Evolutionary conservation across 352 stramenopile genomes (phyloP), one percentile per base, ranked within the genome.

Genomic region (Peronosclerospora sorghi): DNA sequence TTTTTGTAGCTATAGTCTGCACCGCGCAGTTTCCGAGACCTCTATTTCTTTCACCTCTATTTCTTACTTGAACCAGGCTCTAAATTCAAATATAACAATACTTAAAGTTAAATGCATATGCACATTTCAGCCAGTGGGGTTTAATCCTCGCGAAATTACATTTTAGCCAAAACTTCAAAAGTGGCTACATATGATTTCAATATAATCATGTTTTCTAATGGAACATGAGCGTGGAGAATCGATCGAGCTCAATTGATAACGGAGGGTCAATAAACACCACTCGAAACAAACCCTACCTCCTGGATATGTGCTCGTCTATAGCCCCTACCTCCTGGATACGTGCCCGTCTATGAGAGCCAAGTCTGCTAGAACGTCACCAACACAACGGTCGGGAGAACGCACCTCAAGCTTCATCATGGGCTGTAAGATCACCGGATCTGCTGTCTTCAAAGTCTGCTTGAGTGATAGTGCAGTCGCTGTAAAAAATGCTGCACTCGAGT

Each of bases 331-430:
- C 71, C 23, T 84, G 62, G 20, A 89, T 85, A 7, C 68, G 56
- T 2, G 70, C 74, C 28, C 76, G 76, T 40, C 76, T 70, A 36
- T 78, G 21, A 26, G 21, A 26, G 21, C 21, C 17, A 92, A 56
- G 37, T 92, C 79, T 6, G 72, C 72, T 5, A 89, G 62, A 24
- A 92, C 74, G 34, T 86, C 73, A 12, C 79, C 79, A 1, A 86
- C 59, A 30, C 54, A 80, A 9, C 61, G 64, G 28, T 86, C 68
- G 5, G 76, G 79, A 0, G 63, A 69, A 18, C 67, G 60, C 18
- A 89, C 70, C 14, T 85, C 63, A 17, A 92, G 65, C 54, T 74
- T 72, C 76, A 89, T 87, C 47, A 86, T 54, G 0, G 79, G 79
- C 59, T 92, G 76, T 4, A 92, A 50, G 2, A 87, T 62, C 9